Evolutionary conservation across 1,284 basidiomycete species (phyloP).

Genomic region (Dichomitus squalens): DNA sequence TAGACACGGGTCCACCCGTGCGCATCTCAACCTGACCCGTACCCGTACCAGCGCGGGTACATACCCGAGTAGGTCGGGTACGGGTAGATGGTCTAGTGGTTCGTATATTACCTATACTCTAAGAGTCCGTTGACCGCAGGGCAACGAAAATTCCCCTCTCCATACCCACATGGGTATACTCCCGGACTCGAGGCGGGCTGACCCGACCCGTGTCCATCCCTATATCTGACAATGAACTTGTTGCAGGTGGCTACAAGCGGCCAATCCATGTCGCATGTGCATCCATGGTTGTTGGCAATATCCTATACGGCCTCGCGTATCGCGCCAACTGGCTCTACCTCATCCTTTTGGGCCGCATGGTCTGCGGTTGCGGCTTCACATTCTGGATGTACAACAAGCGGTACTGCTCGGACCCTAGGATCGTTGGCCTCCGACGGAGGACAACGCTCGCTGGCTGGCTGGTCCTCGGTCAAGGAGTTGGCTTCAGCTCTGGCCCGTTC

Average conservation of each 20-base stretch:
- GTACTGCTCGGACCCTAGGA: conserved; percentile 65
- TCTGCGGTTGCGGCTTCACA: conserved; percentile 49
- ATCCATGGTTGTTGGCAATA: conserved; percentile 43
- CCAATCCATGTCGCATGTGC: conserved; percentile 48
- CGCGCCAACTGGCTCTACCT: conserved; percentile 47
- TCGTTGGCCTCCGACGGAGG: conserved; percentile 65
- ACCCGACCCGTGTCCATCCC: too few relatives aligned
- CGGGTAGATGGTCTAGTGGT: too few relatives aligned
- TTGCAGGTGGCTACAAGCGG: conserved; percentile 51
- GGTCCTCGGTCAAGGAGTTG: conserved; percentile 64
- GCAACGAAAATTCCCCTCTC: too few relatives aligned
- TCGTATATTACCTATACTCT: too few relatives aligned
- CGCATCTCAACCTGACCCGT: too few relatives aligned
- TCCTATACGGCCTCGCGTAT: conserved; percentile 50
- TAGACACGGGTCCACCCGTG: background rate
- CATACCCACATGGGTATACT: too few relatives aligned
- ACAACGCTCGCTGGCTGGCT: conserved; percentile 67
- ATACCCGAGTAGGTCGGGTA: too few relatives aligned
- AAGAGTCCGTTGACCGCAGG: too few relatives aligned
- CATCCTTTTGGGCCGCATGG: conserved; percentile 50
- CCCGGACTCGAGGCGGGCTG: too few relatives aligned
- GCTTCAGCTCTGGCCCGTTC: conserved; percentile 62
- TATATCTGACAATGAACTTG: background rate
- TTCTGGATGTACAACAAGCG: conserved; percentile 58
- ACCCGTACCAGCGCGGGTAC: too few relatives aligned